A percentile compares a stretch with the other conserved stretches of the same genome.
Conservation (phyloP, 257 asterid genomes). For the Ophiorrhiza pumila region DNA sequence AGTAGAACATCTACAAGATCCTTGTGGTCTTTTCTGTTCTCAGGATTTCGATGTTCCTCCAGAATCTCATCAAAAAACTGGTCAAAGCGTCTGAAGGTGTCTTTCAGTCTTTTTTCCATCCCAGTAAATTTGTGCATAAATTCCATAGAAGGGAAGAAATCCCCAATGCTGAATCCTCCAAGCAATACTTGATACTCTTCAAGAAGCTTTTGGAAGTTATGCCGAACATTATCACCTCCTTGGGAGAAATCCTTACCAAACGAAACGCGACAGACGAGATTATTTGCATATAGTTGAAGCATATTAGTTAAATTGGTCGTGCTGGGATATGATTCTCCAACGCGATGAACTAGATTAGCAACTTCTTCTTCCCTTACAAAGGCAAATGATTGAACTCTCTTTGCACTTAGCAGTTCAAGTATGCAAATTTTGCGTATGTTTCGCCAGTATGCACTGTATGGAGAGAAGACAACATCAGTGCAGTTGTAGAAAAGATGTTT, state of each 20-base stretch:
- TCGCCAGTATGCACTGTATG: conserved; percentile 54
- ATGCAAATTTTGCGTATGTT: conserved; percentile 39
- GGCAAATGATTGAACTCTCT: conserved; percentile 40
- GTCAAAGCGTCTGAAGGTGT: conserved; percentile 42
- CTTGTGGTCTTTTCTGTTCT: conserved; percentile 17
- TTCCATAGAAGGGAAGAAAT: conserved; percentile 59
- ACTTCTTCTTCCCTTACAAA: conserved; percentile 47
- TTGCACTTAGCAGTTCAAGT: conserved; percentile 39
- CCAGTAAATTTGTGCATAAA: conserved; percentile 48
- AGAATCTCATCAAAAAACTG: conserved; percentile 36
- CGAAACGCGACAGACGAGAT: conserved; percentile 42
- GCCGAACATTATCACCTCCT: conserved; percentile 40
- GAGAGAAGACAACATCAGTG: conserved; percentile 46
- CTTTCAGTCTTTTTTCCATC: conserved; percentile 31
- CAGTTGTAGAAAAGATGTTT: conserved; percentile 49
- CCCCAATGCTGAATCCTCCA: conserved; percentile 56
- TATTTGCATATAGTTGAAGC: conserved; percentile 42
- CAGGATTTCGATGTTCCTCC: conserved; percentile 27
- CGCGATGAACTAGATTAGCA: conserved; percentile 31
- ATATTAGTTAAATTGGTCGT: conserved; percentile 25
- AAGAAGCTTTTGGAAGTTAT: conserved; percentile 46
- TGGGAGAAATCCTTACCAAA: conserved; percentile 45
- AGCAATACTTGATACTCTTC: conserved; percentile 46
- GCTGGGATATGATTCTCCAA: conserved; percentile 23
- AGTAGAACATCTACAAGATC: conserved; percentile 64